Base-by-base conservation (phyloP, 805 yeast species). In the Saturnispora besseyi region DNA sequence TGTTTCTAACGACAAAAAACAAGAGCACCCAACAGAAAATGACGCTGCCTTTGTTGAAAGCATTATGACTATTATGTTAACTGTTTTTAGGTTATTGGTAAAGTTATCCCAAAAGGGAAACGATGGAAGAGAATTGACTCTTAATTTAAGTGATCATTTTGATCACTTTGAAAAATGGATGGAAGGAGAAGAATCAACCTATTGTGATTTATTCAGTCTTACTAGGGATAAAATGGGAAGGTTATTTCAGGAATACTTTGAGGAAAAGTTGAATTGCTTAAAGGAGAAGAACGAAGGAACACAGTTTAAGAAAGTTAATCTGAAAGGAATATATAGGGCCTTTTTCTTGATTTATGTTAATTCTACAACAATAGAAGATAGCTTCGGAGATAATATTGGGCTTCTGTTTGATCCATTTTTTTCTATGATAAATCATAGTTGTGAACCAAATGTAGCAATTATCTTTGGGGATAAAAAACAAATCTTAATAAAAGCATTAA, bases 401-500 rank as follows among this genome's bases (percentile, higher is more conserved):
- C 45, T 60, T 7, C 55, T 63, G 56, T 62, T 72, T 54, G 73
- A 70, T 51, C 70, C 70, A 0, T 51, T 58, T 3, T 63, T 70
- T 52, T 56, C 74, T 11, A 51, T 71, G 43, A 64, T 70, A 21
- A 72, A 71, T 46, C 76, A 71, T 57, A 66, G 72, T 6, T 72
- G 76, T 54, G 53, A 58, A 5, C 74, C 75, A 5, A 71, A 70
- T 49, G 55, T 63, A 30, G 46, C 59, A 8, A 43, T 62, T 7
- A 49, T 58, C 18, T 64, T 58, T 58, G 49, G 58, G 26, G 55
- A 44, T 36, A 26, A 56, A 6, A 49, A 55, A 9, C 50, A 48
- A 29, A 52, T 59, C 7, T 30, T 44, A 1, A 21, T 69, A n/a
- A 51, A 53, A 8, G 58, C 64, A 10, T 49, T 60, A 5, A 46